Evolutionary conservation across 176 grass and related monocot genomes (phyloP), one percentile per base, ranked within the genome.

Genomic region (Raddia guianensis): DNA sequence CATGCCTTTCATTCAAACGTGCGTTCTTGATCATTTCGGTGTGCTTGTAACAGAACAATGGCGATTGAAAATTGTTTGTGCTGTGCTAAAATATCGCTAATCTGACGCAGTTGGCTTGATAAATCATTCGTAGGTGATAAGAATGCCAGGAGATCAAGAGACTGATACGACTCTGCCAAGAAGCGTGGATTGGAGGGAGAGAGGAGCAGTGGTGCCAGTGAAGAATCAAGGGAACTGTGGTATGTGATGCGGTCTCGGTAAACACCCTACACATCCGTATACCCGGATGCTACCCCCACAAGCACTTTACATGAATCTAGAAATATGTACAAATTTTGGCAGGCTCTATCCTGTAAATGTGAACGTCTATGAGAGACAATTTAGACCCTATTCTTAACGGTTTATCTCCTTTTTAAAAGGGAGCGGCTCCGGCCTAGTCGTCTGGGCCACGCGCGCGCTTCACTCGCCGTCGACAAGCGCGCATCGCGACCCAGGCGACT

Each of bases 181-280:
- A 33, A 75, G 62, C 12, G 48, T 97, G 0, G 88, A 97, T 47
- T 97, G 88, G 91, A 68, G 86, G 62, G 58, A 57, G 50, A 40
- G 76, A 59, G 83, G 87, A 9, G 86, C 88, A 2, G 91, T 91
- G 16, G 70, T 72, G 7, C 37, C 59, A 7, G 84, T 84, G n/a
- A 91, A 91, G 75, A 63, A 90, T 68, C 94, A 97, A 78, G 75
- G 81, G 21, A 11, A 12, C 1, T 94, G 94, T 52, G 91, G 86
- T 89, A 33, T 13, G 85, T 76, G 21, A 64, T 27, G 27, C 27
- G 27, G 27, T 27, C 27, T 27, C 27, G 27, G 27, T 27, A 27
- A 27, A 27, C 27, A 27, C 27, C 27, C 0, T 27, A 27, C 27
- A 27, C 27, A 27, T 27, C 27, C 27, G 27, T 27, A 27, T 27